Evolutionary conservation across 768 basidiomycete genomes (phyloP), one percentile per base, ranked within the genome.

Genomic region (Scleroderma bovista): DNA sequence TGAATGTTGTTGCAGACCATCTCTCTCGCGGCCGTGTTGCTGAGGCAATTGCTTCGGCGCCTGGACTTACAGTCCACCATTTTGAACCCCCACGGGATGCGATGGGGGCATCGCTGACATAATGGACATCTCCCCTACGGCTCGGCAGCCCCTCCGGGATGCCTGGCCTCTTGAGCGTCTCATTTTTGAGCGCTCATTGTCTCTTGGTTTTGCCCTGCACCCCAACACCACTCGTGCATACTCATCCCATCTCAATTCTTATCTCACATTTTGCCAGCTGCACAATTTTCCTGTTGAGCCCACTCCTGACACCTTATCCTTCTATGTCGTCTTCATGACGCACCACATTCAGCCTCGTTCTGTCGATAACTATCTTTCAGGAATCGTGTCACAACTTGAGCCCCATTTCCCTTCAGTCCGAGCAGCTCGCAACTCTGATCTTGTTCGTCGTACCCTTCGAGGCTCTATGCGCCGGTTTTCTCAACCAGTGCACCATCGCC

Each of bases 121-220:
- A 15, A 33, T 33, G 7, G 7, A 7, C 3, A 19, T 10, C 0
- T 32, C 24, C 2, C 13, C 32, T 3, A 16, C 47, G 40, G 50
- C 70, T 46, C 52, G 60, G 56, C 73, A 73, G 52, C 72, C 72
- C 1, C 0, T 16, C 0, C 44, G 68, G 41, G 49, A 45, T 26
- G 59, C 69, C 24, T 76, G 75, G 75, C 50, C 69, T 0, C 17
- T 43, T 0, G 66, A 75, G 29, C 54, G 57, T 7, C 60, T 75
- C 2, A 11, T 62, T 0, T 65, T 55, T 16, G 65, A 68, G 51
- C 60, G 67, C 8, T 54, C 64, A 2, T 58, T 70, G 54, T 65
- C 68, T 1, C 57, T 73, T 11, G 70, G 68, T 2, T 23, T 55
- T 17, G 51, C 68, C 0, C 50, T 74, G 17, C 63, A 69, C 16